A percentile compares a stretch with the other conserved stretches of the same genome.
These are phyloP conservation scores for Incumbomyces delicatus DNA, from an alignment of 2,329 filamentous ascomycete species.

Conservation along the genomic window DNA sequence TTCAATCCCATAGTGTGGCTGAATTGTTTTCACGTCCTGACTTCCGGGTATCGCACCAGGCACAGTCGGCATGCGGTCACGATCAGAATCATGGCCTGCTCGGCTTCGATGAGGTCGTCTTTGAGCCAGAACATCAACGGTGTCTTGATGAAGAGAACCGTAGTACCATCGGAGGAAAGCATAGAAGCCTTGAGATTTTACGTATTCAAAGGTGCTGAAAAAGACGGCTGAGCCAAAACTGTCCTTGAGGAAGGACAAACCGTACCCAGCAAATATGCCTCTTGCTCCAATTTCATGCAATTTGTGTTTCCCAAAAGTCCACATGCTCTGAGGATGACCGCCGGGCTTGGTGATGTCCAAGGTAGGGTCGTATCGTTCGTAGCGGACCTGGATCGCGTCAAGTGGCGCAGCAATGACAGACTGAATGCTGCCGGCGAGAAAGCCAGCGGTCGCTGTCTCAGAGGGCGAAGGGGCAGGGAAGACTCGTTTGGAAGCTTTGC, in stretches of 20 bases:
- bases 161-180: conserved; percentile 52
- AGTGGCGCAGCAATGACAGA: conserved; percentile 54
- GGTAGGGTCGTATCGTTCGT: conserved; percentile 44
- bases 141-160: conserved; percentile 28
- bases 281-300: conserved; percentile 49
- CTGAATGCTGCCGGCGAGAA: conserved; percentile 50
- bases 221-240: conserved; percentile 52
- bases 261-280: conserved; percentile 55
- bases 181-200: conserved; percentile 56
- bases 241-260: conserved; percentile 50
- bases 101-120: conserved; percentile 8
- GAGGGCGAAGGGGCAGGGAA: conserved; percentile 48
- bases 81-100: neutral
- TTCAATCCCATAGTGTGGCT: conserved; percentile 54
- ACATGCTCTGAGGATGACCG: conserved; percentile 48
- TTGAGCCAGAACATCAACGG: conserved; percentile 23
- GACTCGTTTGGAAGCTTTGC: conserved; percentile 46
- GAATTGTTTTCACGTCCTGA: conserved; percentile 32
- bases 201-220: conserved; percentile 53
- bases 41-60: conserved; percentile 19
- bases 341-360: conserved; percentile 30
- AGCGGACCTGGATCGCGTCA: conserved; percentile 53
- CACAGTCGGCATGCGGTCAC: neutral
- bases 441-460: conserved; percentile 49
- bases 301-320: conserved; percentile 52